Evolutionary conservation across 495 filamentous ascomycete genomes (phyloP).

Genomic region (Cairneyella variabilis): DNA sequence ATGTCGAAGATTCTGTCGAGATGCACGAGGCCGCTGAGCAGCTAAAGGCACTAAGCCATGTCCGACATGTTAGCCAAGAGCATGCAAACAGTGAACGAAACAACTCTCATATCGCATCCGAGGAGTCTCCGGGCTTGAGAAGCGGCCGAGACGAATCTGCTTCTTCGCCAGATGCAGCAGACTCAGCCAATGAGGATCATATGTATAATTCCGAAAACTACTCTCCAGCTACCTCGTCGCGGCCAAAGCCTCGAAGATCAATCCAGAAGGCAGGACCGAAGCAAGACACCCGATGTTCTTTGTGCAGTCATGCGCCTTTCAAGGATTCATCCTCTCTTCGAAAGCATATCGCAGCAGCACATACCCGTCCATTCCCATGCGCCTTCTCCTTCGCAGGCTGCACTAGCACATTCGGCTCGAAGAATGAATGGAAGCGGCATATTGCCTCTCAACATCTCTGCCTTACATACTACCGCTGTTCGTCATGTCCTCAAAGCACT

Average conservation of each 20-base stretch:
- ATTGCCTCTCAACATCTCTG: slow-evolving; percentile 85
- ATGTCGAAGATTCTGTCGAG: slow-evolving; percentile 53
- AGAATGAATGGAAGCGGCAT: slow-evolving; percentile 98
- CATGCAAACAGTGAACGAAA: slow-evolving; percentile 23
- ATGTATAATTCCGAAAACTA: slow-evolving; percentile 35
- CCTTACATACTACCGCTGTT: slow-evolving; percentile 79
- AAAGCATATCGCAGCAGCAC: slow-evolving; percentile 57
- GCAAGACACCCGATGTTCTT: slow-evolving; percentile 50
- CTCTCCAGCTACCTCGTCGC: slow-evolving; percentile 31
- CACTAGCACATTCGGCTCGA: slow-evolving; percentile 77
- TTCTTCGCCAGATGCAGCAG: slow-evolving; percentile 36
- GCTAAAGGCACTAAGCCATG: slow-evolving; percentile 54
- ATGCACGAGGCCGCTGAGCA: slow-evolving; percentile 58
- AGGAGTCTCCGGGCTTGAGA: slow-evolving; percentile 33
- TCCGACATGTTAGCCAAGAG: slow-evolving; percentile 45
- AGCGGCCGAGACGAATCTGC: slow-evolving; percentile 36
- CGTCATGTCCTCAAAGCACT: slow-evolving; percentile 62
- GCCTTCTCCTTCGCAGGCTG: slow-evolving; percentile 85
- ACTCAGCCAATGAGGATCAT: slow-evolving; percentile 35
- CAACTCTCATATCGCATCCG: slow-evolving; percentile 24
- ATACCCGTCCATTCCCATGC: slow-evolving; percentile 75
- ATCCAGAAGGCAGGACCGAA: slow-evolving; percentile 47
- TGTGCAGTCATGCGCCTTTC: slow-evolving; percentile 54
- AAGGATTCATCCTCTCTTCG: slow-evolving; percentile 54
- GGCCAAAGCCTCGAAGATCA: slow-evolving; percentile 41